These are phyloP conservation scores for Xylaria sp. DNA, from an alignment of 2,329 filamentous ascomycete species.

Conservation along the genomic window DNA sequence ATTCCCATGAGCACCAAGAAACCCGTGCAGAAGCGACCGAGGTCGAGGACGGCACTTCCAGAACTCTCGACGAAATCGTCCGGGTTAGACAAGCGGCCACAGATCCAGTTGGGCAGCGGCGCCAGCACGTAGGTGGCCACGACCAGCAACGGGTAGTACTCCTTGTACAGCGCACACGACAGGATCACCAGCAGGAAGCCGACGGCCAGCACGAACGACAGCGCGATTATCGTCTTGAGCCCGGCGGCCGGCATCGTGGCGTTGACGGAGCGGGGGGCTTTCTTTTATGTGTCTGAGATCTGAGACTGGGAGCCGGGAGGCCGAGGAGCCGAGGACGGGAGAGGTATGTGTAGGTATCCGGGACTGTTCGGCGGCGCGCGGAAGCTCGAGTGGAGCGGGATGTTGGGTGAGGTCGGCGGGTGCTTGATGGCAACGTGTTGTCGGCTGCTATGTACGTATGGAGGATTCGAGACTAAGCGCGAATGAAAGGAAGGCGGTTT, in stretches of 20 bases:
- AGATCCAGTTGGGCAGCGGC: constrained; percentile 96
- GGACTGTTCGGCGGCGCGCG: constrained; percentile 15
- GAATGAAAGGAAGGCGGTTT: not conserved
- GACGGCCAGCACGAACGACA: constrained; percentile 98
- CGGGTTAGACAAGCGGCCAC: constrained; percentile 84
- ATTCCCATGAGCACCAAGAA: constrained; percentile 98
- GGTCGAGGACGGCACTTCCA: constrained; percentile 86
- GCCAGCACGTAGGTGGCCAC: constrained; percentile 95
- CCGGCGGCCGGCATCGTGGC: constrained; percentile 78
- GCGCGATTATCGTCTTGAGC: constrained; percentile 97
- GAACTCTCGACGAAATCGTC: constrained; percentile 94
- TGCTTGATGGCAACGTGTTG: not conserved
- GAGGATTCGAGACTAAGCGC: not conserved
- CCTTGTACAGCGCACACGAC: constrained; percentile 92
- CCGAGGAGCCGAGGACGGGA: not conserved
- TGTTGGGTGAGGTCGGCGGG: not conserved
- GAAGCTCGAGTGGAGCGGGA: not conserved
- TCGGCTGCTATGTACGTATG: constrained; percentile 2
- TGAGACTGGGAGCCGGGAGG: not conserved
- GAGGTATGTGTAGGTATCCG: not conserved
- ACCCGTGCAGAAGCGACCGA: constrained; percentile 92
- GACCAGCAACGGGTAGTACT: constrained; percentile 94
- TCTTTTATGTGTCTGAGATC: not conserved
- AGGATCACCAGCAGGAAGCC: constrained; percentile 99
- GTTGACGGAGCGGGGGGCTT: constrained; percentile 15